These are phyloP conservation scores for Aspergillus puulaauensis DNA, from an alignment of 2,329 filamentous ascomycete species.

Conservation along the genomic window DNA sequence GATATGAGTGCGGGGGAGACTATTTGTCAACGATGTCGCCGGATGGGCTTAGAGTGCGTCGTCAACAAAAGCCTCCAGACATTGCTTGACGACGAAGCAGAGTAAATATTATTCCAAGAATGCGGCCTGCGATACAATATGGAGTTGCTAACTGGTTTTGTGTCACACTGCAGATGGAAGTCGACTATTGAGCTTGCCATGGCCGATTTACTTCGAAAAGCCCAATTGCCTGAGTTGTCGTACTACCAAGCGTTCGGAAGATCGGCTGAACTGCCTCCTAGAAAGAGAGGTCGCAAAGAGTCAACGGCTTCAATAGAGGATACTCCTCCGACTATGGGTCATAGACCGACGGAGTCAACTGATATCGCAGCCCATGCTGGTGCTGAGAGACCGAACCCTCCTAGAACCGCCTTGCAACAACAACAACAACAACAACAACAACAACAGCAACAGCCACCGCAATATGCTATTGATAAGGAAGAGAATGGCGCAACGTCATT, in stretches of 20 bases:
- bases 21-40: slow-evolving; percentile 50
- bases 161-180: slow-evolving; percentile 32
- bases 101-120: slow-evolving; percentile 31
- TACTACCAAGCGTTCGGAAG: slow-evolving; percentile 36
- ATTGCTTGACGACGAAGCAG: slow-evolving; percentile 49
- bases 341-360: slow-evolving; percentile 19
- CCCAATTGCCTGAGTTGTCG: slow-evolving; percentile 37
- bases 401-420: slow-evolving; percentile 23
- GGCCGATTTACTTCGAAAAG: slow-evolving; percentile 38
- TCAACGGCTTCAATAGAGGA: slow-evolving; percentile 36
- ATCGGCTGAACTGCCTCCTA: slow-evolving; percentile 29
- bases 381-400: slow-evolving; percentile 21
- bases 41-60: slow-evolving; percentile 51
- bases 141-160: slow-evolving; percentile 11
- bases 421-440: slow-evolving; percentile 20
- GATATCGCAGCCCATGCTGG: slow-evolving; percentile 11
- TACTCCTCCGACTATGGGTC: slow-evolving; percentile 14
- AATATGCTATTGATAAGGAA: slow-evolving; percentile 38
- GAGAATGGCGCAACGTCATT: slow-evolving; percentile 36
- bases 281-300: slow-evolving; percentile 31
- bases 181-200: slow-evolving; percentile 39
- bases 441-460: slow-evolving; percentile 18
- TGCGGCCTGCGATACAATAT: not conserved
- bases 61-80: slow-evolving; percentile 54
- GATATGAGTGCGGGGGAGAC: slow-evolving; percentile 52